A percentile compares a stretch with the other conserved stretches of the same genome.
These are phyloP conservation scores for Blastomyces parvus DNA, from an alignment of 2,329 filamentous ascomycete species.

Conservation along the genomic window DNA sequence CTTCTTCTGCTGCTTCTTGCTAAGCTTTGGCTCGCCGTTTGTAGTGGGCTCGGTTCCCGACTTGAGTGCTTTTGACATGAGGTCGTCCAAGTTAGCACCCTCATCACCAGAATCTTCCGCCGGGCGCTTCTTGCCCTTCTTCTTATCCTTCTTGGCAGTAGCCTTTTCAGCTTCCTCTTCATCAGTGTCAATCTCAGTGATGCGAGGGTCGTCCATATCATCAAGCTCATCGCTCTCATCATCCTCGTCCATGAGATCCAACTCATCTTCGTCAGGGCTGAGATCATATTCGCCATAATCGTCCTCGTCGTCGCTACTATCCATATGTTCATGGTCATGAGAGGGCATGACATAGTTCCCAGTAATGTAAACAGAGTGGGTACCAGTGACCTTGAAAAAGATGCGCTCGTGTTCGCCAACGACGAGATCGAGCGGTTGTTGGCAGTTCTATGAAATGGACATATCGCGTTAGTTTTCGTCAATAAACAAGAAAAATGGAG, in stretches of 20 bases:
- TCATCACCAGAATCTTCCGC: conserved; percentile 60
- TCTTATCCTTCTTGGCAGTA: conserved; percentile 38
- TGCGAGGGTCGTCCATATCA: conserved; percentile 64
- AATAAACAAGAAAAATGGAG: conserved; percentile 1
- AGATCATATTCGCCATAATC: conserved; percentile 60
- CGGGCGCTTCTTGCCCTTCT: conserved; percentile 77
- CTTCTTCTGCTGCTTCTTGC: conserved; percentile 97
- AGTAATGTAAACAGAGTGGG: conserved; percentile 82
- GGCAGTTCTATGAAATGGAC: conserved; percentile 60
- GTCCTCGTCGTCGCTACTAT: conserved; percentile 49
- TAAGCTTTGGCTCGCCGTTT: conserved; percentile 63
- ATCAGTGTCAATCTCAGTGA: conserved; percentile 73
- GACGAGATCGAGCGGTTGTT: conserved; percentile 90
- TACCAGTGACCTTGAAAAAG: conserved; percentile 85
- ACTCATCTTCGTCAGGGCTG: conserved; percentile 67
- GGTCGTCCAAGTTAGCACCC: conserved; percentile 59
- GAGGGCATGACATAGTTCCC: conserved; percentile 85
- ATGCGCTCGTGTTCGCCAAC: conserved; percentile 80
- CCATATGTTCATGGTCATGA: conserved; percentile 34
- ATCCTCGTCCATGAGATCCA: conserved; percentile 47
- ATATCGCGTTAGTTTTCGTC: conserved; percentile 6
- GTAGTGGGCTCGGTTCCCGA: conserved; percentile 35
- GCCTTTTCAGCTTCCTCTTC: conserved; percentile 59
- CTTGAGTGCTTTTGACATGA: conserved; percentile 66
- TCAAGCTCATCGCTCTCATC: conserved; percentile 70